Percentiles rank a stretch among this genome's conserved stretches.
These are phyloP conservation scores for Debaryomyces castellii DNA, from an alignment of 805 yeast genomes.

Conservation along the genomic window DNA sequence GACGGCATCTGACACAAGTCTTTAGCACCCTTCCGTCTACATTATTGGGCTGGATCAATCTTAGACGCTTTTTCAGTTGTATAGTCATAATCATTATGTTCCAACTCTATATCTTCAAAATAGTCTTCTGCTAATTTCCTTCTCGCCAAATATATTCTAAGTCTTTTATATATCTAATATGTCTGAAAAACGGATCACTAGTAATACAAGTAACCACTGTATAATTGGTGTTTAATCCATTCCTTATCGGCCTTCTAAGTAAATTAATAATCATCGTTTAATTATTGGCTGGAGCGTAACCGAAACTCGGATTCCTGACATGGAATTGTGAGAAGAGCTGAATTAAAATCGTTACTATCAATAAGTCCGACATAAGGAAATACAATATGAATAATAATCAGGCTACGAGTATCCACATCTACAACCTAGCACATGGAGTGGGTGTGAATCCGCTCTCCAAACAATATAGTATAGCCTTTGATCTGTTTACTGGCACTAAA, in stretches of 20 bases:
- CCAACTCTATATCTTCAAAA: too few species aligned
- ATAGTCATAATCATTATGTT: slow-evolving; percentile 14
- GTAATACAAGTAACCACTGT: background rate
- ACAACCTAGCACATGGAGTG: slow-evolving; percentile 27
- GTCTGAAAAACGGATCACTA: background rate
- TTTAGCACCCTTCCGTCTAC: slow-evolving; percentile 33
- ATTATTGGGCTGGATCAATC: slow-evolving; percentile 10
- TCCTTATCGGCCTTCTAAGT: slow-evolving; percentile 7
- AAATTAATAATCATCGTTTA: slow-evolving; percentile 4
- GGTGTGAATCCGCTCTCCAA: slow-evolving; percentile 25
- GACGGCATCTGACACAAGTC: slow-evolving; percentile 64
- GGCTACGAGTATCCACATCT: slow-evolving; percentile 23
- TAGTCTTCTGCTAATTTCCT: too few species aligned
- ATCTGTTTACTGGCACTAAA: slow-evolving; percentile 19
- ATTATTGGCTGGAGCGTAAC: slow-evolving; percentile 4
- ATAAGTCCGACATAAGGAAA: background rate
- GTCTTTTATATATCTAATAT: background rate
- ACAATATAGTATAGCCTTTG: slow-evolving; percentile 21
- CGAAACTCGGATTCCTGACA: slow-evolving; percentile 8
- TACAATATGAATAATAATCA: slow-evolving; percentile 13
- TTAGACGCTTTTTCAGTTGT: slow-evolving; percentile 12
- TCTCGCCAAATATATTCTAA: background rate
- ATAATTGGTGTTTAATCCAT: background rate
- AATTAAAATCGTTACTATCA: background rate
- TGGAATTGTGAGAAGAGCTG: background rate